Conservation (phyloP, 192 early-diverging fungal genomes). For the Rhizophagus clarus region DNA sequence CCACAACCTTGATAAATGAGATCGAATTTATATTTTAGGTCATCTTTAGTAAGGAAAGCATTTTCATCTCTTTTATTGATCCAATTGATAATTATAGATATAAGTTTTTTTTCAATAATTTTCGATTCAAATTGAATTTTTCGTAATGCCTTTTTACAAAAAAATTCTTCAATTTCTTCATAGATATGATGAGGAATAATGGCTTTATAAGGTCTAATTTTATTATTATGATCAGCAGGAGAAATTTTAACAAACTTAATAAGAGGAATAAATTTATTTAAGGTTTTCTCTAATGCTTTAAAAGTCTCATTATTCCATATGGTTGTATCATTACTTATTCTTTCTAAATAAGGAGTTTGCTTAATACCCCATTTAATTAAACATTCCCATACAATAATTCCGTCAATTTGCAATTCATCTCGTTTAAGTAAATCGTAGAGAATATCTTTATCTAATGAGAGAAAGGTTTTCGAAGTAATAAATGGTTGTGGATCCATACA, state of each 20-base stretch:
- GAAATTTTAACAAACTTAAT: too few relatives aligned
- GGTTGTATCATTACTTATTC: background rate
- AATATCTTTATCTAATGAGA: too few relatives aligned
- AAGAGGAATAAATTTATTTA: too few relatives aligned
- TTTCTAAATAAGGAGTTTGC: background rate
- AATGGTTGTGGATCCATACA: background rate
- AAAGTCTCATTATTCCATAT: constrained; percentile 1
- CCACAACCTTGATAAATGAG: background rate
- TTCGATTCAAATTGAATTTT: too few relatives aligned
- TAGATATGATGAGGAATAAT: background rate
- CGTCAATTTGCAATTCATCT: background rate
- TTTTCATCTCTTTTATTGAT: background rate
- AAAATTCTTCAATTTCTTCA: background rate
- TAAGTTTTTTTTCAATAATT: background rate
- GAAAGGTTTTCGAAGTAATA: too few relatives aligned
- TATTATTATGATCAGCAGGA: too few relatives aligned
- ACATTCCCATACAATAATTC: background rate
- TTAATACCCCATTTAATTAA: constrained; percentile 15
- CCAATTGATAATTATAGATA: background rate
- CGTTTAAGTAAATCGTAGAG: too few relatives aligned
- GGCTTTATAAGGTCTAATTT: too few relatives aligned
- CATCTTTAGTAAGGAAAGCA: too few relatives aligned
- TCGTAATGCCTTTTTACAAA: too few relatives aligned
- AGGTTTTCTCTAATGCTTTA: too few relatives aligned
- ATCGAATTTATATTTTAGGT: too few relatives aligned